These are phyloP conservation scores for Coemansia sp. DNA, from an alignment of 192 early-diverging fungal genomes.

Conservation along the genomic window DNA sequence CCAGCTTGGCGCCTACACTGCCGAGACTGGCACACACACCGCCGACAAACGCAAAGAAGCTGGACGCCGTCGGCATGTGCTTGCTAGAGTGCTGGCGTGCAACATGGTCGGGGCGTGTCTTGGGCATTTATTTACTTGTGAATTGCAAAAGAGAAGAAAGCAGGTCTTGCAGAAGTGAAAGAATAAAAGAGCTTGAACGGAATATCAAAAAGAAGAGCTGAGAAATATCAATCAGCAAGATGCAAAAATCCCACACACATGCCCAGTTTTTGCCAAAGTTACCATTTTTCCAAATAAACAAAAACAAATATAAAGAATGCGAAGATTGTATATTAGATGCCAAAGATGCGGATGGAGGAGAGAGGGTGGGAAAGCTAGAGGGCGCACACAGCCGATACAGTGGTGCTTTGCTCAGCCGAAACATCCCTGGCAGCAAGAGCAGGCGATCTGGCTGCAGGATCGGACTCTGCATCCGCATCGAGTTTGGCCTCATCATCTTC, in stretches of 20 bases:
- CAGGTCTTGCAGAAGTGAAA: not conserved
- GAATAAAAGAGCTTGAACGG: not conserved
- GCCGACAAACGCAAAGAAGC: conserved; percentile 53
- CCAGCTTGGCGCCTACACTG: conserved; percentile 81
- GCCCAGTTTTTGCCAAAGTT: too few relatives aligned
- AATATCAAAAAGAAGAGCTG: not conserved
- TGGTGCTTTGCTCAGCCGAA: not conserved
- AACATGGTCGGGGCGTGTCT: conserved; percentile 38
- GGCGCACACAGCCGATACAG: conserved; percentile 5
- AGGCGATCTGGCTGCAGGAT: not conserved
- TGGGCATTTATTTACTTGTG: conserved; percentile 18
- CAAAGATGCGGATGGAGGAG: not conserved
- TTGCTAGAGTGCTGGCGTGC: conserved; percentile 28
- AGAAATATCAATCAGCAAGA: not conserved
- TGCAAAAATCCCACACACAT: not conserved
- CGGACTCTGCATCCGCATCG: conserved; percentile 8
- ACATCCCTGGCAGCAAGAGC: not conserved
- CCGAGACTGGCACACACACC: conserved; percentile 75
- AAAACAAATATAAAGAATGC: too few relatives aligned
- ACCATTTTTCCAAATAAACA: too few relatives aligned
- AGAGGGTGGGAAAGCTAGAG: not conserved
- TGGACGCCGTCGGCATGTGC: conserved; percentile 26
- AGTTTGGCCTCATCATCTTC: conserved; percentile 41
- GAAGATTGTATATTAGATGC: too few relatives aligned
- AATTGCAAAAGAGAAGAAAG: conserved; percentile 1